These are phyloP conservation scores for Coniochaeta hoffmannii DNA, from an alignment of 2,329 filamentous ascomycete genomes.

Conservation along the genomic window DNA sequence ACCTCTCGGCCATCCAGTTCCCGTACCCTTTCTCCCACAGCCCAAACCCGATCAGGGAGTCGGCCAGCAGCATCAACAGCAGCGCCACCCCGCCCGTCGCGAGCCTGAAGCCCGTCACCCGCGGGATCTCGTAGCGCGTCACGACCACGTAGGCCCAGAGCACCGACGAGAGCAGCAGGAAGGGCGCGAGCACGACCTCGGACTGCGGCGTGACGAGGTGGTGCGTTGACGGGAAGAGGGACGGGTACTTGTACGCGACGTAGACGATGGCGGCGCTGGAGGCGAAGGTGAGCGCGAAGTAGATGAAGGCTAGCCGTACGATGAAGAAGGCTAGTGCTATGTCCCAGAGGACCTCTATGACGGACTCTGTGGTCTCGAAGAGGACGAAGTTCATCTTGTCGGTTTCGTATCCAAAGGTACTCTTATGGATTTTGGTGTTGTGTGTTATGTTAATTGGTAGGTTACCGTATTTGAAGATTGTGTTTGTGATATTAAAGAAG, in stretches of 20 bases:
- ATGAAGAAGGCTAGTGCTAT: constrained; percentile 26
- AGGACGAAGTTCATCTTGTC: constrained; percentile 10
- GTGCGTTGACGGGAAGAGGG: constrained; percentile 8
- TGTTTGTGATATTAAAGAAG: constrained; percentile 2
- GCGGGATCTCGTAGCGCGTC: constrained; percentile 20
- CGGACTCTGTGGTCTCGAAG: constrained; percentile 24
- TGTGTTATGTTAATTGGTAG: not conserved
- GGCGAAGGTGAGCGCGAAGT: constrained; percentile 20
- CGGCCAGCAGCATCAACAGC: constrained; percentile 14
- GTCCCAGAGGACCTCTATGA: constrained; percentile 30
- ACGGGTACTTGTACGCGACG: constrained; percentile 8
- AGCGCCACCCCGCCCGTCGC: constrained; percentile 20
- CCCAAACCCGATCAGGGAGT: constrained; percentile 10
- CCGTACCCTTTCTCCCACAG: constrained; percentile 14
- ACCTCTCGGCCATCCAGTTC: constrained; percentile 11
- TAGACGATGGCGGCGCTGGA: constrained; percentile 12
- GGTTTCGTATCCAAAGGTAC: not conserved
- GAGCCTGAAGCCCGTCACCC: constrained; percentile 18
- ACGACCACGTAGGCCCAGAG: constrained; percentile 18
- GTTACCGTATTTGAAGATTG: not conserved
- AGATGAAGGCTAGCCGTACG: constrained; percentile 21
- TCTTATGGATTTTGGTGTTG: constrained; percentile 1
- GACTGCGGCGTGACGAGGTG: constrained; percentile 4
- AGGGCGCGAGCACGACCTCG: constrained; percentile 10
- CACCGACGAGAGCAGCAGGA: constrained; percentile 10